Percentiles rank a stretch among this genome's conserved stretches.
phyloP scores from a whole-genome alignment of 2,329 filamentous ascomycete genomes.

The Dothistroma septosporum region DNA sequence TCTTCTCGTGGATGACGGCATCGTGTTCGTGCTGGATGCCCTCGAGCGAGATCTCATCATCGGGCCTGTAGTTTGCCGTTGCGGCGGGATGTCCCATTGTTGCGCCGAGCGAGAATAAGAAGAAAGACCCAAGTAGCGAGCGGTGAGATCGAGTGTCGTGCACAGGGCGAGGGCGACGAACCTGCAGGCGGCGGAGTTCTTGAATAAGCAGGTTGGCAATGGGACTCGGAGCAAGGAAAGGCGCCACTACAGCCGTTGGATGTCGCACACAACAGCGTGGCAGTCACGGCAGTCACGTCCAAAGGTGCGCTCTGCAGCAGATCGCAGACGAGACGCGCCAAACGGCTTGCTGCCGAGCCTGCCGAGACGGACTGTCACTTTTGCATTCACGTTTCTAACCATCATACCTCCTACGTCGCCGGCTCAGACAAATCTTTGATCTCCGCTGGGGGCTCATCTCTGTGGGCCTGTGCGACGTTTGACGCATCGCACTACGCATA shows the following conservation, averaged over 20 bases:
- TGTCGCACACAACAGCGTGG: conserved; percentile 9
- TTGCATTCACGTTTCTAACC: background rate
- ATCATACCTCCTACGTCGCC: background rate
- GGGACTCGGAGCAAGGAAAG: conserved; percentile 9
- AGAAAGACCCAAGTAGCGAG: conserved; percentile 3
- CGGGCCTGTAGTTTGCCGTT: conserved; percentile 18
- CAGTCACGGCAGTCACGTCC: conserved; percentile 11
- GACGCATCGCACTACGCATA: conserved; percentile 4
- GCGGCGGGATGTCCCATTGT: conserved; percentile 15
- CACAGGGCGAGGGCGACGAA: conserved; percentile 1
- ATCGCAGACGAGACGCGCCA: conserved; percentile 3
- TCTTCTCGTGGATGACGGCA: conserved; percentile 20
- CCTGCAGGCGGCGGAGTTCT: conserved; percentile 9
- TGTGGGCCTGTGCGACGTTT: background rate
- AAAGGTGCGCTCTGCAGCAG: background rate
- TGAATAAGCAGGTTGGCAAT: conserved; percentile 5
- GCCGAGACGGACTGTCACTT: conserved; percentile 4
- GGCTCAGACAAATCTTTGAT: conserved; percentile 1
- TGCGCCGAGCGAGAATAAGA: background rate
- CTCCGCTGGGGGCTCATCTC: conserved; percentile 1
- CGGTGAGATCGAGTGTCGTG: conserved; percentile 5
- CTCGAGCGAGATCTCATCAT: conserved; percentile 26
- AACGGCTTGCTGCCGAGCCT: conserved; percentile 9
- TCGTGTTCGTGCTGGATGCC: conserved; percentile 17
- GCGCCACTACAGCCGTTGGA: conserved; percentile 7